Conservation (phyloP, 345 rosid genomes). For the Rhizophora apiculata region DNA sequence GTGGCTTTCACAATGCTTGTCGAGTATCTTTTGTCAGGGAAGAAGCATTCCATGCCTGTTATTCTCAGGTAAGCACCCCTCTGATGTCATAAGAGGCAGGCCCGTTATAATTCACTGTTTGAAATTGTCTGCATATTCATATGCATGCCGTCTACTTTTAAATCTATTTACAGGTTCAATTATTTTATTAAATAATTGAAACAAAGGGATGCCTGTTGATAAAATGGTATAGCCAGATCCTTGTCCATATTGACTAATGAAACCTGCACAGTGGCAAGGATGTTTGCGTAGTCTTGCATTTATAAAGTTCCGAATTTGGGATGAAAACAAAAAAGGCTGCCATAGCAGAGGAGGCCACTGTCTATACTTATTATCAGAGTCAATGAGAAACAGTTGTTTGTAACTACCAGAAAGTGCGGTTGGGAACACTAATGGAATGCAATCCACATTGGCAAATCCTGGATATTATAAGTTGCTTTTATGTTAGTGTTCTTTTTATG, state of each 20-base stretch:
- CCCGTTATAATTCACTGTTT: background rate
- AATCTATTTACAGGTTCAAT: background rate
- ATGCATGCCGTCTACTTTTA: background rate
- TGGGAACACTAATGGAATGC: no score
- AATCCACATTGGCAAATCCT: background rate
- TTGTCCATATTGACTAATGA: no score
- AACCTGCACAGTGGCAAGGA: no score
- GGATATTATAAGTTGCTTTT: no score
- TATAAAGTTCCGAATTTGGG: no score
- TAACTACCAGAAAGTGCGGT: no score
- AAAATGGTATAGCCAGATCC: no score
- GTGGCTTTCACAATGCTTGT: conserved; percentile 31
- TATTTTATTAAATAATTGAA: background rate
- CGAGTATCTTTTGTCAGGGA: conserved; percentile 23
- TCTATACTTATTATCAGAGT: no score
- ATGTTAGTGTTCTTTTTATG: background rate
- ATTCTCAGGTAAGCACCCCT: conserved; percentile 19
- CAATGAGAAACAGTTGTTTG: no score
- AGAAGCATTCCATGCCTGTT: conserved; percentile 26
- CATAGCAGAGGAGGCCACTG: no score
- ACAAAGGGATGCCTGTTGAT: background rate
- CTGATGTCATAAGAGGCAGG: background rate
- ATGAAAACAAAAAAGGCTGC: no score
- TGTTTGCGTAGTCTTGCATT: no score
- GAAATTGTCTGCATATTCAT: background rate